These are phyloP conservation scores for Erodium moschatum DNA, from an alignment of 441 rosid species.

Conservation along the genomic window DNA sequence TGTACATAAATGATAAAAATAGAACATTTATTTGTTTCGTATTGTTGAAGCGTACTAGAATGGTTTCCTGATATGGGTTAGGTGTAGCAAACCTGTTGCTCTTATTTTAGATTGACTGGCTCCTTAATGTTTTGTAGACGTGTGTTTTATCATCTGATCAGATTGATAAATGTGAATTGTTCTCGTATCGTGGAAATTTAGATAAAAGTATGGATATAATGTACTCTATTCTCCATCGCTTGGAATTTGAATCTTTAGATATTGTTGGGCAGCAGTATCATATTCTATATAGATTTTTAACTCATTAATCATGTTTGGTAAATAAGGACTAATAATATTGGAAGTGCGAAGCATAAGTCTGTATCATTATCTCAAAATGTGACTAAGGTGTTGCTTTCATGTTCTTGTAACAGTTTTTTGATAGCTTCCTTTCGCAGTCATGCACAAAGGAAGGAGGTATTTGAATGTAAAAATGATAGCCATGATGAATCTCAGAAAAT, in stretches of 20 bases:
- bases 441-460: slow-evolving; percentile 41
- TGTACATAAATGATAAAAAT: neutral
- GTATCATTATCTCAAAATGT: slow-evolving; percentile 2
- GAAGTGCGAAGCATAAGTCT: neutral
- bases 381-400: slow-evolving; percentile 23
- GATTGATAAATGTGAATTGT: neutral
- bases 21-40: no score
- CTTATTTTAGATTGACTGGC: neutral
- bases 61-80: neutral
- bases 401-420: slow-evolving; percentile 50
- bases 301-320: neutral
- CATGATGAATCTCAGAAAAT: slow-evolving; percentile 26
- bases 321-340: neutral
- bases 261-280: neutral
- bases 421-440: slow-evolving; percentile 59
- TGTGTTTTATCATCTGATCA: neutral
- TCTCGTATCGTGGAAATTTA: neutral
- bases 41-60: neutral
- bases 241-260: neutral
- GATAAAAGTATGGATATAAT: no score
- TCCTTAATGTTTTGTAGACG: neutral
- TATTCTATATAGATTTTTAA: neutral
- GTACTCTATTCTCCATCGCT: neutral
- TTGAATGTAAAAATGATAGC: slow-evolving; percentile 29
- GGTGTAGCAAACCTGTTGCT: neutral